These are phyloP conservation scores for Diaporthe sp. DNA, from an alignment of 2,329 filamentous ascomycete genomes.

Conservation along the genomic window DNA sequence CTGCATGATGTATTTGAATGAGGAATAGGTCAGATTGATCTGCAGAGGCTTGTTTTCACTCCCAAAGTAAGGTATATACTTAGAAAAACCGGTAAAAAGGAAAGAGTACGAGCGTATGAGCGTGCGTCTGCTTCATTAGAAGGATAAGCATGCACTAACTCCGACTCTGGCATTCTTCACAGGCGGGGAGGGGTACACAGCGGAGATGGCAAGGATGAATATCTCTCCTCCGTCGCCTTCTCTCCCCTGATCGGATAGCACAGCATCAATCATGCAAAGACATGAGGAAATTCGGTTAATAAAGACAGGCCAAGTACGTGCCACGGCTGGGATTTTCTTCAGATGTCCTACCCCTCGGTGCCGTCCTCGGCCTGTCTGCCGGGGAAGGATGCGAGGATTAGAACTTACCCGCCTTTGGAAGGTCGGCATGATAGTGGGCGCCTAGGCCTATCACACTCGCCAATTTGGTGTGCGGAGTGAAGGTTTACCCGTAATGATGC, in stretches of 20 bases:
- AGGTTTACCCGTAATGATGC: slow-evolving; percentile 18
- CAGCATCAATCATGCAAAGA: no score
- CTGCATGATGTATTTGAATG: background rate
- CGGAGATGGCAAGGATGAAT: background rate
- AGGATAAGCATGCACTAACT: no score
- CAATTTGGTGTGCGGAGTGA: slow-evolving; percentile 7
- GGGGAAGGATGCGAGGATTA: background rate
- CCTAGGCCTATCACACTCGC: background rate
- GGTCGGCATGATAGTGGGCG: background rate
- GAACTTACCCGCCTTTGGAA: slow-evolving; percentile 20
- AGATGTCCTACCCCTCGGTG: background rate
- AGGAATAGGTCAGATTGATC: background rate
- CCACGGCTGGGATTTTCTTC: background rate
- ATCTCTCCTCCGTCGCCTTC: background rate
- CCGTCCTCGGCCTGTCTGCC: slow-evolving; percentile 10
- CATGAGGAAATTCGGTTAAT: background rate
- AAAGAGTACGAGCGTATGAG: background rate
- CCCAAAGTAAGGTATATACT: background rate
- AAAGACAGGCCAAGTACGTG: background rate
- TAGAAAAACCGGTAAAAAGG: background rate
- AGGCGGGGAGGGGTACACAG: background rate
- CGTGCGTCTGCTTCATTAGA: background rate
- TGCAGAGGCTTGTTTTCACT: background rate
- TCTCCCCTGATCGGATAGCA: background rate
- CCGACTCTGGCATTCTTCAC: no score